These are phyloP conservation scores for Colletotrichum eleusines DNA, from an alignment of 2,329 filamentous ascomycete genomes.

Conservation along the genomic window DNA sequence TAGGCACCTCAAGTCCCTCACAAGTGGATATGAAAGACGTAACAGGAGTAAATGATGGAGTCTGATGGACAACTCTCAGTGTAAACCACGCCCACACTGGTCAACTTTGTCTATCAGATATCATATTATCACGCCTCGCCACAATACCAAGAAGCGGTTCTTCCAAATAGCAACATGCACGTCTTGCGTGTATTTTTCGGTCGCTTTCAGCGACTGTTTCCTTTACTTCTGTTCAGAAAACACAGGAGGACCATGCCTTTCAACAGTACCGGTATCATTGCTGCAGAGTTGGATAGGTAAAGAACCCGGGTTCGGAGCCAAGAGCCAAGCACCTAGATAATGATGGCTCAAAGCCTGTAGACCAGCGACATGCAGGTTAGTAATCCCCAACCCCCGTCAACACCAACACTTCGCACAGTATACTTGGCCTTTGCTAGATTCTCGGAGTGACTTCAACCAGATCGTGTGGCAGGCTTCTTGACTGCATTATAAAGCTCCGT, in stretches of 20 bases:
- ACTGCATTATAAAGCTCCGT: slow-evolving; percentile 14
- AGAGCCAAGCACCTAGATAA: background rate
- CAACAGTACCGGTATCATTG: background rate
- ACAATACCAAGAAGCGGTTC: too few species aligned
- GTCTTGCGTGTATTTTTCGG: background rate
- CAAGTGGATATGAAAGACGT: too few species aligned
- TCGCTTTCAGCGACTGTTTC: too few species aligned
- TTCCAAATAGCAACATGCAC: too few species aligned
- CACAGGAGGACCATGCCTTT: background rate
- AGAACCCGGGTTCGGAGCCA: too few species aligned
- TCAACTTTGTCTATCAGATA: too few species aligned
- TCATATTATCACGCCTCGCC: too few species aligned
- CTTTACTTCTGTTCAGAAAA: background rate
- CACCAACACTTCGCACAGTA: background rate
- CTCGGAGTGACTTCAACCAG: background rate
- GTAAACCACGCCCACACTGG: too few species aligned
- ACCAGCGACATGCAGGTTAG: background rate
- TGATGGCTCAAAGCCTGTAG: background rate
- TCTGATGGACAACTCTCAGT: too few species aligned
- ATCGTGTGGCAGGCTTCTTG: background rate
- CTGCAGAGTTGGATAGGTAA: background rate
- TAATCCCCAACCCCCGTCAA: background rate
- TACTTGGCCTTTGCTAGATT: background rate
- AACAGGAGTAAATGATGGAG: too few species aligned
- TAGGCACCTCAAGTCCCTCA: too few species aligned